Percentiles rank a stretch among this genome's conserved stretches.
phyloP scores from a whole-genome alignment of 345 rosid genomes.

The Populus tremula region DNA sequence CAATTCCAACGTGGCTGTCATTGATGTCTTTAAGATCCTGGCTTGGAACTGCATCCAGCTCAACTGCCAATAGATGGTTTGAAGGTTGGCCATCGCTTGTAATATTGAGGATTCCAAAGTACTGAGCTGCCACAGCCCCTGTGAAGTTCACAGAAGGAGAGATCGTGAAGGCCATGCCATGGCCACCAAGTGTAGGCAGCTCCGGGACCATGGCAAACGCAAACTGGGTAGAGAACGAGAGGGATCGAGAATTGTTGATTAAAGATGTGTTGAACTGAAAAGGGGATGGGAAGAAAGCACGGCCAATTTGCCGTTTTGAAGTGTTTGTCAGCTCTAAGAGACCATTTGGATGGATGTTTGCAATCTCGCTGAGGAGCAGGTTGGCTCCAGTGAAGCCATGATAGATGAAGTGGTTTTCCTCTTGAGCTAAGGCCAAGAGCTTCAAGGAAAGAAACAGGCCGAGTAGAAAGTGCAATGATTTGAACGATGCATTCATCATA shows the following conservation, averaged over 20 bases:
- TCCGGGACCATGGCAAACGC: constrained; percentile 14
- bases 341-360: constrained; percentile 35
- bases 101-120: constrained; percentile 24
- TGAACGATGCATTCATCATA: neutral
- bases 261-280: constrained; percentile 11
- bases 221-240: constrained; percentile 18
- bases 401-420: constrained; percentile 31
- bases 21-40: no score
- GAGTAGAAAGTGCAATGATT: neutral
- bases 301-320: constrained; percentile 28
- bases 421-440: constrained; percentile 14
- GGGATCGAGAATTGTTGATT: neutral
- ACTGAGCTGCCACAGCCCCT: neutral
- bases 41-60: neutral
- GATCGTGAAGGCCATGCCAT: constrained; percentile 21
- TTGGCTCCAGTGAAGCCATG: constrained; percentile 35
- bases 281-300: constrained; percentile 45
- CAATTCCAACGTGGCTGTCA: no score
- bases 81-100: neutral
- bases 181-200: constrained; percentile 2
- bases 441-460: neutral
- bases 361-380: constrained; percentile 29
- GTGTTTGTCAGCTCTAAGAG: constrained; percentile 47
- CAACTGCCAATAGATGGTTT: constrained; percentile 22
- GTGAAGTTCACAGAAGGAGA: constrained; percentile 13